A percentile compares a stretch with the other conserved stretches of the same genome.
phyloP scores from a whole-genome alignment of 2,329 filamentous ascomycete species.

The Septoria petroselini region DNA sequence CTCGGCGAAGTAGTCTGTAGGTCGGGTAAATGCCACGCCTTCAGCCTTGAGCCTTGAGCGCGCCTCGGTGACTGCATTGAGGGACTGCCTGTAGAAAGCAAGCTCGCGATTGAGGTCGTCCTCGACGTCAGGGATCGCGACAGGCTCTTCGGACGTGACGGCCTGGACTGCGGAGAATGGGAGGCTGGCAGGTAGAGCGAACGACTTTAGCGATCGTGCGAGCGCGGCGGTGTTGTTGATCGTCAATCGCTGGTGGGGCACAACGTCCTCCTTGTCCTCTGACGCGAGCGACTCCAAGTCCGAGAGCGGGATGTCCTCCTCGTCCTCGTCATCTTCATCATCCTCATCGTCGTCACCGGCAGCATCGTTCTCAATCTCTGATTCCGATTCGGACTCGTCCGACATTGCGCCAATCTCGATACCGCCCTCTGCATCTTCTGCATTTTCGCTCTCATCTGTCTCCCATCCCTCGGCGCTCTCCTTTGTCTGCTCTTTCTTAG shows the following conservation, averaged over 20 bases:
- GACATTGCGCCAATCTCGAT: conserved; percentile 35
- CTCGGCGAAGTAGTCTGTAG: conserved; percentile 95
- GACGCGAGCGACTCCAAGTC: conserved; percentile 77
- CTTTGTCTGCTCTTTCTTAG: conserved; percentile 33
- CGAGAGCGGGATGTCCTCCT: conserved; percentile 82
- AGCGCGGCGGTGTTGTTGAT: conserved; percentile 97
- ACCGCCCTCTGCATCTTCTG: conserved; percentile 43
- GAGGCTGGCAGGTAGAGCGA: conserved; percentile 66
- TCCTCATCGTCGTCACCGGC: conserved; percentile 41
- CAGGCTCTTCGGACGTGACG: conserved; percentile 64
- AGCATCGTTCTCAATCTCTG: conserved; percentile 35
- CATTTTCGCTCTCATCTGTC: conserved; percentile 33
- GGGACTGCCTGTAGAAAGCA: conserved; percentile 86
- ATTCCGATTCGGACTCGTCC: conserved; percentile 40
- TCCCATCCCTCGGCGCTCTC: conserved; percentile 35
- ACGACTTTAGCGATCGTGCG: conserved; percentile 72
- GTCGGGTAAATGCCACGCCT: conserved; percentile 79
- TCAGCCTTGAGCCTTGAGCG: conserved; percentile 75
- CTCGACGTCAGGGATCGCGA: conserved; percentile 75
- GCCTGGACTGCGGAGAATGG: conserved; percentile 82
- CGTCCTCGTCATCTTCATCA: conserved; percentile 45
- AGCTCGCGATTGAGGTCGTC: conserved; percentile 92
- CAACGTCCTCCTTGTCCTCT: conserved; percentile 79
- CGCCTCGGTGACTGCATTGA: conserved; percentile 71
- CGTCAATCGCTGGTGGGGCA: conserved; percentile 86